A percentile compares a stretch with the other conserved stretches of the same genome.
phyloP scores from a whole-genome alignment of 1,284 basidiomycete species.

The Volvariella volvacea region DNA sequence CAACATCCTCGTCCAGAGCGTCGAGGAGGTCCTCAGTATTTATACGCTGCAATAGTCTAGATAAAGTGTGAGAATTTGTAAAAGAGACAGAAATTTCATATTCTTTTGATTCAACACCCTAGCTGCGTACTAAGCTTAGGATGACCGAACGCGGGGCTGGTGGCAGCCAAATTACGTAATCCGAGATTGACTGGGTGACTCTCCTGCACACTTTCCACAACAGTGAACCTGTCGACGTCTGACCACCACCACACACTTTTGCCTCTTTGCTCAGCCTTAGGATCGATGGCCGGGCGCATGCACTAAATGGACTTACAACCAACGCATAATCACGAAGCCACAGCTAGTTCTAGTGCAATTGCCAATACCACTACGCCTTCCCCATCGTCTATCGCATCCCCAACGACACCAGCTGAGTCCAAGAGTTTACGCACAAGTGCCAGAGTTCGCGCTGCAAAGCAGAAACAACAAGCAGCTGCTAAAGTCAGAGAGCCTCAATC shows the following conservation, averaged over 20 bases:
- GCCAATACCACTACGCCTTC: slow-evolving; percentile 26
- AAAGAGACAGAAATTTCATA: too few relatives aligned
- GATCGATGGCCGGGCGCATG: slow-evolving; percentile 77
- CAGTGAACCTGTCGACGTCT: slow-evolving; percentile 23
- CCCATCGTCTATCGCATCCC: slow-evolving; percentile 29
- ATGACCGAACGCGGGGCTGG: too few relatives aligned
- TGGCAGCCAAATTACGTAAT: too few relatives aligned
- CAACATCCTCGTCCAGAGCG: slow-evolving; percentile 50
- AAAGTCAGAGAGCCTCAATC: slow-evolving; percentile 32
- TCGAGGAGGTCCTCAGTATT: slow-evolving; percentile 53
- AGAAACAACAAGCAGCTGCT: slow-evolving; percentile 43
- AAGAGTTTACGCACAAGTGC: slow-evolving; percentile 64
- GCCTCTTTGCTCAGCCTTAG: slow-evolving; percentile 28
- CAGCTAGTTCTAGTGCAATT: slow-evolving; percentile 53
- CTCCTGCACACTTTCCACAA: slow-evolving; percentile 20
- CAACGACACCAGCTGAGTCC: slow-evolving; percentile 28
- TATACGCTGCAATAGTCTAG: slow-evolving; percentile 12
- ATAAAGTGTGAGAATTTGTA: too few relatives aligned
- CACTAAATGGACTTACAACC: slow-evolving; percentile 81
- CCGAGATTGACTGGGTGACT: slow-evolving; percentile 21
- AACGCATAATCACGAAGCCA: slow-evolving; percentile 61
- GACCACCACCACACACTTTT: slow-evolving; percentile 17
- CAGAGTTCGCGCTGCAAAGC: slow-evolving; percentile 70
- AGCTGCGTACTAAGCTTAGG: too few relatives aligned
- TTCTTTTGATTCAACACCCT: too few relatives aligned